Evolutionary conservation across 306 rosid species (phyloP), one percentile per base, ranked within the genome.

Genomic region (Vicia villosa): DNA sequence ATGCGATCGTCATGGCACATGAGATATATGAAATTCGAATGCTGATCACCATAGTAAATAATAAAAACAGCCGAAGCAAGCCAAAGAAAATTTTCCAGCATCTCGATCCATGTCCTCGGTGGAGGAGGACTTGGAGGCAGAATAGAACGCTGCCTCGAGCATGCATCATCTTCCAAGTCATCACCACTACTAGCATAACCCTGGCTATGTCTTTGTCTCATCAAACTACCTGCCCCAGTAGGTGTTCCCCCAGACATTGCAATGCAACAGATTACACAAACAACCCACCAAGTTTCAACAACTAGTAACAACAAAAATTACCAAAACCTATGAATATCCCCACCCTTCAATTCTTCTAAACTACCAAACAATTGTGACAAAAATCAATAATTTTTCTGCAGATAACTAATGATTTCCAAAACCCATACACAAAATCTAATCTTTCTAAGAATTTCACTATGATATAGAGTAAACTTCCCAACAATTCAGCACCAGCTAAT

Each of bases 221-320:
- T 94, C 43, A 77, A 80, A 38, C 95, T 89, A 76, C 96, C 95
- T 28, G 82, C 89, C 45, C 82, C 91, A 32, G 77, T 82, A 2
- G 99, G 96, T 45, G 99, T 91, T 65, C 99, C 97, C 3, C 98
- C 98, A 19, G 99, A 91, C 99, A 94, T 94, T 46, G 75, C 70
- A 69, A 79, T 28, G 74, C 75, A 72, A 80, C 74, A 42, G 63
- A 62, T 69, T 69, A 69, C 66, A 56, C 78, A 76, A 76, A 61
- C 50, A 58, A 21, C 59, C 62, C 74, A 69, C 66, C 45, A 69
- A 52, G 15, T 52, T 52, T n/a, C 22, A 61, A 51, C 59, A 60
- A 42, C 36, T 41, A 37, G 62, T 12, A 60, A 50, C 54, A 67
- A 42, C 42, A 49, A 37, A 70, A 72, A 76, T 63, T 74, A 77